phyloP scores from a whole-genome alignment of 257 asterid genomes.

The Apocynum venetum region DNA sequence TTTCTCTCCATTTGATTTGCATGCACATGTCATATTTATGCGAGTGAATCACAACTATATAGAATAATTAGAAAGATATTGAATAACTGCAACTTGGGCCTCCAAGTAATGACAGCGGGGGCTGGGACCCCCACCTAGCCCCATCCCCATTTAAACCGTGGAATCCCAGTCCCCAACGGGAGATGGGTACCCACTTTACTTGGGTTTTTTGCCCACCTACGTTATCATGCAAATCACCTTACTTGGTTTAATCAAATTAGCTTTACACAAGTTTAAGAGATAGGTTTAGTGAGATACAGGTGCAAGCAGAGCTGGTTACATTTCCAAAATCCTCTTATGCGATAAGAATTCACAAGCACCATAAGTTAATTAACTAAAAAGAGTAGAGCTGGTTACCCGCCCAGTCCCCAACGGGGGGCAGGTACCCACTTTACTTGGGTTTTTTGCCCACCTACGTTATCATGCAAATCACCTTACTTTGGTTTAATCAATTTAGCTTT shows the following conservation, averaged over 20 bases:
- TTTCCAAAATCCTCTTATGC: not conserved
- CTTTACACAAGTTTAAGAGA: not conserved
- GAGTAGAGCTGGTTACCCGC: not conserved
- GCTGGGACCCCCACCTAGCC: too few species aligned
- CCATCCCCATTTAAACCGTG: too few species aligned
- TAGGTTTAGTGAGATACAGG: not conserved
- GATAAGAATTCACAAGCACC: not conserved
- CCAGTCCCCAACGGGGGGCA: too few species aligned
- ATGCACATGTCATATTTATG: not conserved
- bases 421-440: too few species aligned
- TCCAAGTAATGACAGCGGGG: too few species aligned
- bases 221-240: too few species aligned
- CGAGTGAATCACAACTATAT: not conserved
- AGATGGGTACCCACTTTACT: too few species aligned
- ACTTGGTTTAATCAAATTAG: not conserved
- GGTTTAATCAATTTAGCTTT: not conserved
- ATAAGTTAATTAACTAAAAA: not conserved
- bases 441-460: too few species aligned
- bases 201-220: too few species aligned
- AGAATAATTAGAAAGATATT: not conserved
- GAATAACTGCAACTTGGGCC: not conserved
- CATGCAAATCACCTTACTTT: too few species aligned
- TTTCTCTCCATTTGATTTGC: not conserved
- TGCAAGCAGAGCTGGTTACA: not conserved
- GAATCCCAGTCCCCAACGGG: too few species aligned